Conservation (phyloP, 2,329 filamentous ascomycete genomes). For the Plectosphaerella sp. region DNA sequence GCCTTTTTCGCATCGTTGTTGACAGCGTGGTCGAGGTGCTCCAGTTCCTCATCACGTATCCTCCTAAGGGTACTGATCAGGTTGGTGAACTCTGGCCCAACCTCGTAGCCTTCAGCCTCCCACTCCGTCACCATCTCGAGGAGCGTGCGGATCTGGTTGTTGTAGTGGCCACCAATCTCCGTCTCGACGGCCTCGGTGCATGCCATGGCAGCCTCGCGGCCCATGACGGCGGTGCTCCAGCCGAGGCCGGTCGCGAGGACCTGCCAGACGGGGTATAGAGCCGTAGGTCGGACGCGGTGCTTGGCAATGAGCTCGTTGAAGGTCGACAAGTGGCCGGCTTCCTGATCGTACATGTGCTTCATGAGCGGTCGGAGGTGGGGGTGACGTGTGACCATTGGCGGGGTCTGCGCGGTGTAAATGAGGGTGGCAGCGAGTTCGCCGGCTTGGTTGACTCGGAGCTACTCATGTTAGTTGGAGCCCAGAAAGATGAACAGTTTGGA, state of each 20-base stretch:
- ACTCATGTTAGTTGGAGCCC: constrained; percentile 6
- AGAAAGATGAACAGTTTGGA: not conserved
- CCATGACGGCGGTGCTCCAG: constrained; percentile 85
- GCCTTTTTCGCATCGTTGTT: constrained; percentile 90
- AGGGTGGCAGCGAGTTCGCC: constrained; percentile 94
- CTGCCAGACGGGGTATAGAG: constrained; percentile 88
- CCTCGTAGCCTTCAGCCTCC: constrained; percentile 71
- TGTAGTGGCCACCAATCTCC: constrained; percentile 95
- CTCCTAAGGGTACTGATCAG: constrained; percentile 71
- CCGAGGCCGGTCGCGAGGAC: constrained; percentile 75
- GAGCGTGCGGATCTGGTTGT: constrained; percentile 79
- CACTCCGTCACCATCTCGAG: constrained; percentile 77
- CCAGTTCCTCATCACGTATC: constrained; percentile 92
- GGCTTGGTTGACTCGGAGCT: constrained; percentile 94
- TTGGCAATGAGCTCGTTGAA: constrained; percentile 81
- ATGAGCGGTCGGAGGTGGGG: constrained; percentile 87
- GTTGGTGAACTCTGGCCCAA: constrained; percentile 71
- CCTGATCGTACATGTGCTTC: constrained; percentile 98
- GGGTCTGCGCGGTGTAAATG: constrained; percentile 88
- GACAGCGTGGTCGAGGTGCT: constrained; percentile 93
- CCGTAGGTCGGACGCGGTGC: constrained; percentile 88
- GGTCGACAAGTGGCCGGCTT: constrained; percentile 77
- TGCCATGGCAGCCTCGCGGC: constrained; percentile 93
- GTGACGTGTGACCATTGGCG: constrained; percentile 71
- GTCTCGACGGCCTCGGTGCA: constrained; percentile 98